Evolutionary conservation across 2,329 filamentous ascomycete species (phyloP).

Genomic region (Botrytis tulipae): DNA sequence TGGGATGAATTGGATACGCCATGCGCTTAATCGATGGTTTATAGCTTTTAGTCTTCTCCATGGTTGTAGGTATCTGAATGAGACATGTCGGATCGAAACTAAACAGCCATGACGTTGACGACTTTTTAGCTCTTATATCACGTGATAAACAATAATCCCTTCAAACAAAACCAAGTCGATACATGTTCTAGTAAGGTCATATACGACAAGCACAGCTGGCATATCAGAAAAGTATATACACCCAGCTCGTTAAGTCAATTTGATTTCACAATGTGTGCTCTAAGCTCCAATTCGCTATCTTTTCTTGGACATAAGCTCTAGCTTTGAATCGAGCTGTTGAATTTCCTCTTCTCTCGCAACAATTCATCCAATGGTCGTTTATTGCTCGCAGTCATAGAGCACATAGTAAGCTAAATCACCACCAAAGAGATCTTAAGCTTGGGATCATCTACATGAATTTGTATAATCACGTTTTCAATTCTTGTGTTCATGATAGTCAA

Average conservation of each 20-base stretch:
- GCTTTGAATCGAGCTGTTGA: background rate
- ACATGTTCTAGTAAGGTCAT: too few species aligned
- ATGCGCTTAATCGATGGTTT: constrained; percentile 4
- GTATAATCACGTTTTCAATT: background rate
- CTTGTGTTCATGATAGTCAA: background rate
- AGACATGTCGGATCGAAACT: background rate
- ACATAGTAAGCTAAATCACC: background rate
- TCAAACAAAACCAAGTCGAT: background rate
- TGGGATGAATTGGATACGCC: background rate
- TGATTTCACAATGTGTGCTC: too few species aligned
- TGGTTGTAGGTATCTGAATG: background rate
- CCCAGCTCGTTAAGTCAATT: too few species aligned
- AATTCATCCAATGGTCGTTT: background rate
- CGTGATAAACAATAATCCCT: background rate
- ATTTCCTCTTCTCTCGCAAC: background rate
- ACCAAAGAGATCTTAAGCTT: background rate
- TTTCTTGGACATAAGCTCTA: background rate
- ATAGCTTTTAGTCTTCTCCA: background rate
- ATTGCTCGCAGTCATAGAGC: background rate
- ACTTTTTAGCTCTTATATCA: background rate
- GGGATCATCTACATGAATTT: background rate
- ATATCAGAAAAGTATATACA: background rate
- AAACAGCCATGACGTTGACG: constrained; percentile 14
- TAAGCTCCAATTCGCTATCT: background rate
- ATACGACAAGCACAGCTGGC: background rate